A percentile compares a stretch with the other conserved stretches of the same genome.
Conservation (phyloP, 805 yeast species). For the Candida morakotiae region DNA sequence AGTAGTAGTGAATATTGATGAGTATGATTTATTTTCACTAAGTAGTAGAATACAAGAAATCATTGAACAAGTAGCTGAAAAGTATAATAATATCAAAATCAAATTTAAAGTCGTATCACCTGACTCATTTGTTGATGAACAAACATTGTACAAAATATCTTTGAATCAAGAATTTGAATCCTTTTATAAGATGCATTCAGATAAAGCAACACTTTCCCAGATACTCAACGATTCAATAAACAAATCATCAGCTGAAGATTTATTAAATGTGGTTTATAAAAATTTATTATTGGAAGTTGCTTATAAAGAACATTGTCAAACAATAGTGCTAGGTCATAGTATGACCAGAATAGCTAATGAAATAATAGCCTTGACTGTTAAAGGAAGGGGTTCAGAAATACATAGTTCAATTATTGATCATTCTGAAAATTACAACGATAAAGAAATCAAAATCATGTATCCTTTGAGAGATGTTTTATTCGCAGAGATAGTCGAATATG, state of each 20-base stretch:
- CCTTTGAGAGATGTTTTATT: slow-evolving; percentile 76
- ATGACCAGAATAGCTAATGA: slow-evolving; percentile 83
- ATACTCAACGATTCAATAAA: slow-evolving; percentile 40
- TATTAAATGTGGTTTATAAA: slow-evolving; percentile 43
- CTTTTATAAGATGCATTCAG: slow-evolving; percentile 8
- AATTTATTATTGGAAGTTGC: slow-evolving; percentile 49
- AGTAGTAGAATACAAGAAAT: slow-evolving; percentile 13
- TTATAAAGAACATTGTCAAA: slow-evolving; percentile 37
- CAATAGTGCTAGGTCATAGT: slow-evolving; percentile 69
- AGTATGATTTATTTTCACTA: slow-evolving; percentile 16
- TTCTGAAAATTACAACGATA: slow-evolving; percentile 20
- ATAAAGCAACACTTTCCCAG: slow-evolving; percentile 20
- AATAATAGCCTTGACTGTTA: slow-evolving; percentile 73
- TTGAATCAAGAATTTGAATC: slow-evolving; percentile 27
- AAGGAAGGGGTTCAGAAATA: slow-evolving; percentile 78
- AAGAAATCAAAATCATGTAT: slow-evolving; percentile 45
- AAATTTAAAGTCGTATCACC: slow-evolving; percentile 41
- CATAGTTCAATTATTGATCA: slow-evolving; percentile 49
- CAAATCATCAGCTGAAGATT: slow-evolving; percentile 65
- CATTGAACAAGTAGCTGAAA: slow-evolving; percentile 14
- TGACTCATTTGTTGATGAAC: slow-evolving; percentile 33
- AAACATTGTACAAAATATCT: slow-evolving; percentile 25
- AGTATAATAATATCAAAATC: slow-evolving; percentile 18
- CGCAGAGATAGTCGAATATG: slow-evolving; percentile 62
- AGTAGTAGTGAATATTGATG: slow-evolving; percentile 48